A percentile compares a stretch with the other conserved stretches of the same genome.
These are phyloP conservation scores for Uronychia binucleata DNA, from an alignment of 73 alveolate species.

Conservation along the genomic window DNA sequence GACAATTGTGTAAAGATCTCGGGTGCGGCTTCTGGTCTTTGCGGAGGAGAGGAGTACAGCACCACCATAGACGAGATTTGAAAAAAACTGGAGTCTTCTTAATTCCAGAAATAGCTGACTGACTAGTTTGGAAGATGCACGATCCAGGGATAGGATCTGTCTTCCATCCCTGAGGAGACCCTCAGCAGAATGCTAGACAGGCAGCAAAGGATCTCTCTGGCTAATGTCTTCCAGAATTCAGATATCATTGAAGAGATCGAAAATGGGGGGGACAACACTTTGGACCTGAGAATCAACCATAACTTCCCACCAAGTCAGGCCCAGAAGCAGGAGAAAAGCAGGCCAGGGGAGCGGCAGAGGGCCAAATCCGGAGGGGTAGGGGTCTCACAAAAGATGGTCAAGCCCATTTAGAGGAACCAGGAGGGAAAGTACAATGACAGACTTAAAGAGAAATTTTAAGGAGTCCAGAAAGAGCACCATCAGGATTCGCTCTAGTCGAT, in stretches of 20 bases:
- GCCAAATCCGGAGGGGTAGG: no score
- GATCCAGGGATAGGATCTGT: not conserved
- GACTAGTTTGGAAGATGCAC: not conserved
- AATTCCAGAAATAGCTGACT: not conserved
- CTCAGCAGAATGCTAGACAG: not conserved
- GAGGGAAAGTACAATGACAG: no score
- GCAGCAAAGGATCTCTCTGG: not conserved
- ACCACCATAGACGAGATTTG: not conserved
- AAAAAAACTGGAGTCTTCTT: not conserved
- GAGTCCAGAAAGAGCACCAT: no score
- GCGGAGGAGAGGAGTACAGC: conserved; percentile 3
- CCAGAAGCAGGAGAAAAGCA: not conserved
- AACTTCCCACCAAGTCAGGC: not conserved
- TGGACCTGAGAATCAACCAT: not conserved
- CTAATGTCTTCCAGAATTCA: not conserved
- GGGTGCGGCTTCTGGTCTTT: no score
- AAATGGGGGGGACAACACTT: not conserved
- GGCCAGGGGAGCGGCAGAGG: no score
- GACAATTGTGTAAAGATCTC: no score
- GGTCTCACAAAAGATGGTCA: no score
- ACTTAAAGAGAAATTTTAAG: no score
- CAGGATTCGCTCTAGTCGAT: no score
- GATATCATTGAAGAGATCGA: no score
- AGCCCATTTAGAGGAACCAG: no score
- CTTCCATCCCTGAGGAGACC: not conserved